A percentile compares a stretch with the other conserved stretches of the same genome.
phyloP scores from a whole-genome alignment of 1,284 basidiomycete species.

The Athelia sp. region DNA sequence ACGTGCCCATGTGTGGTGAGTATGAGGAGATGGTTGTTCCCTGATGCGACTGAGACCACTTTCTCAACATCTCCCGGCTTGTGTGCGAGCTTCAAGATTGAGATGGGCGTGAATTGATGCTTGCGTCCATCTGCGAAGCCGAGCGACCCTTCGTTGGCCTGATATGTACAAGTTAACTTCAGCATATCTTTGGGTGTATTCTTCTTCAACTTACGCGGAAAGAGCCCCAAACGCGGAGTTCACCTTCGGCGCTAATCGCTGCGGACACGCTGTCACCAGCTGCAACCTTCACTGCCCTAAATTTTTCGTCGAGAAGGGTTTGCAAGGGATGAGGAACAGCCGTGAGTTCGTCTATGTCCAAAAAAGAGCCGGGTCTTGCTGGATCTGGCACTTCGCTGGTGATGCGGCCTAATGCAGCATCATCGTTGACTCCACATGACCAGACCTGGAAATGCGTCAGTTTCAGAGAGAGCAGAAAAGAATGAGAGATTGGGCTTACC shows the following conservation, averaged over 20 bases:
- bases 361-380: slow-evolving; percentile 47
- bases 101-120: slow-evolving; percentile 66
- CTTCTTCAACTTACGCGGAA: slow-evolving; percentile 69
- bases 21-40: slow-evolving; percentile 84
- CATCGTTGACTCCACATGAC: slow-evolving; percentile 91
- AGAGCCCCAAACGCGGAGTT: slow-evolving; percentile 86
- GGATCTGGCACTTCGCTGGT: slow-evolving; percentile 72
- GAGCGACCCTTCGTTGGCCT: slow-evolving; percentile 79
- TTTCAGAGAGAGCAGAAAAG: slow-evolving; percentile 6
- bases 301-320: slow-evolving; percentile 66
- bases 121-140: slow-evolving; percentile 73
- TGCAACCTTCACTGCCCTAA: slow-evolving; percentile 78
- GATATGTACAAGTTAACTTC: neutral
- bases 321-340: slow-evolving; percentile 72
- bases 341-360: slow-evolving; percentile 78
- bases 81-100: slow-evolving; percentile 61
- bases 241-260: slow-evolving; percentile 73
- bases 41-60: slow-evolving; percentile 74
- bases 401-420: slow-evolving; percentile 83
- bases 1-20: slow-evolving; percentile 82
- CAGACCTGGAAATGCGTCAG: slow-evolving; percentile 50
- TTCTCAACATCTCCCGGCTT: slow-evolving; percentile 69
- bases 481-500: slow-evolving; percentile 40
- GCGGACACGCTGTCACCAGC: slow-evolving; percentile 86
- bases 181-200: too few species aligned